Conservation (phyloP, 2,329 filamentous ascomycete genomes). For the Trichophyton rubrum region DNA sequence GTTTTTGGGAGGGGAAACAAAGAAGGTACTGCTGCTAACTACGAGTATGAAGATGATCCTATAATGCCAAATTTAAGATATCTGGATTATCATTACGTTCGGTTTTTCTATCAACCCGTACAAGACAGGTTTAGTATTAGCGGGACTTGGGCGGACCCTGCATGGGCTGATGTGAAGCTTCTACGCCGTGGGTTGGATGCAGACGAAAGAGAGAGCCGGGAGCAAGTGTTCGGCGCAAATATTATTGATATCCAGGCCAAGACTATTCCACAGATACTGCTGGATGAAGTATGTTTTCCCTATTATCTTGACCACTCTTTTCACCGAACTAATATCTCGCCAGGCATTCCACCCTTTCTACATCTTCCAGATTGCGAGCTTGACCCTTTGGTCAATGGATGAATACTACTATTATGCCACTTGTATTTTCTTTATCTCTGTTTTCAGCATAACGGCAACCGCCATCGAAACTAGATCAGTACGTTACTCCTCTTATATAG, state of each 20-base stretch:
- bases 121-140: constrained; percentile 80
- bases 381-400: constrained; percentile 88
- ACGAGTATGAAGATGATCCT: constrained; percentile 61
- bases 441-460: constrained; percentile 80
- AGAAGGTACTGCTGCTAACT: constrained; percentile 49
- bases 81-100: constrained; percentile 86
- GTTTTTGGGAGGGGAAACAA: constrained; percentile 43
- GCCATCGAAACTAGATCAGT: constrained; percentile 78
- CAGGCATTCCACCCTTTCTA: constrained; percentile 95
- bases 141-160: constrained; percentile 86
- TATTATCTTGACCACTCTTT: neutral
- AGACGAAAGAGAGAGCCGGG: constrained; percentile 72
- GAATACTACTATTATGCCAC: constrained; percentile 96
- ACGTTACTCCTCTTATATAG: constrained; percentile 22
- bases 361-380: constrained; percentile 90
- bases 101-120: constrained; percentile 78
- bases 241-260: constrained; percentile 90
- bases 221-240: constrained; percentile 79
- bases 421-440: constrained; percentile 89
- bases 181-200: constrained; percentile 72
- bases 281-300: constrained; percentile 58
- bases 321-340: neutral
- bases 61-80: constrained; percentile 61
- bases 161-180: constrained; percentile 65
- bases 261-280: constrained; percentile 63